phyloP scores from a whole-genome alignment of 163 green algal genomes.

The Scenedesmus sp. region DNA sequence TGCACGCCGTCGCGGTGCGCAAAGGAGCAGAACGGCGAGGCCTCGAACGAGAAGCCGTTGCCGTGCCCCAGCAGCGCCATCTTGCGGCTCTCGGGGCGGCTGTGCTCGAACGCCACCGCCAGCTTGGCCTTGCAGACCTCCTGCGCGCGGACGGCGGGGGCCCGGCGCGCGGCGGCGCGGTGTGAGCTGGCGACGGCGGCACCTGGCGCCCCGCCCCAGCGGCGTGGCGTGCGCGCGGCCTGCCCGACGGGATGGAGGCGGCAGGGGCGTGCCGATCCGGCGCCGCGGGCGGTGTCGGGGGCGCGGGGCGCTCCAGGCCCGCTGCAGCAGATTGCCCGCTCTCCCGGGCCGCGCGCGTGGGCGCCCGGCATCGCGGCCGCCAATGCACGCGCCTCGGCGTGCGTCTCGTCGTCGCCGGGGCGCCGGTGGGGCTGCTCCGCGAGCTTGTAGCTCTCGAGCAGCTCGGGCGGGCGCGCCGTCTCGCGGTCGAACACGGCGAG shows the following conservation, averaged over 20 bases:
- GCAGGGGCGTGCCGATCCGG: too few relatives aligned
- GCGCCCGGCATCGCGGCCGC: too few relatives aligned
- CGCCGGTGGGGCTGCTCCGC: conserved; percentile 18
- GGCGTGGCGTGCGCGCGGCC: too few relatives aligned
- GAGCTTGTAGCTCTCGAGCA: conserved; percentile 24
- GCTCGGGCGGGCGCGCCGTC: conserved; percentile 22
- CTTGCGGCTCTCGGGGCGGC: conserved; percentile 24
- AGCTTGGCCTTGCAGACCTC: conserved; percentile 39
- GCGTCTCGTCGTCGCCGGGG: conserved; percentile 24
- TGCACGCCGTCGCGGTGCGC: conserved; percentile 54
- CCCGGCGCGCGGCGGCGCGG: too few relatives aligned
- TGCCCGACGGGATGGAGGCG: too few relatives aligned
- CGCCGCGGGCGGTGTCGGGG: too few relatives aligned
- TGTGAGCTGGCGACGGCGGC: too few relatives aligned
- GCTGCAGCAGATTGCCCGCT: too few relatives aligned
- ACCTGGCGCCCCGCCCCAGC: too few relatives aligned
- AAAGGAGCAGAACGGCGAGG: conserved; percentile 53
- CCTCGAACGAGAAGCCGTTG: conserved; percentile 47
- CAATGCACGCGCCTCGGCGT: conserved; percentile 2
- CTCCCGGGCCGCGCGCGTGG: too few relatives aligned
- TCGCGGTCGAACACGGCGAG: conserved; percentile 47
- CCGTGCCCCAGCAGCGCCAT: conserved; percentile 33
- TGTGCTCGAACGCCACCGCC: conserved; percentile 27
- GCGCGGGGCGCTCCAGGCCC: neutral
- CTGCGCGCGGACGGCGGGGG: neutral